phyloP scores from a whole-genome alignment of 768 basidiomycete genomes.

The Ephemerocybe angulata region DNA sequence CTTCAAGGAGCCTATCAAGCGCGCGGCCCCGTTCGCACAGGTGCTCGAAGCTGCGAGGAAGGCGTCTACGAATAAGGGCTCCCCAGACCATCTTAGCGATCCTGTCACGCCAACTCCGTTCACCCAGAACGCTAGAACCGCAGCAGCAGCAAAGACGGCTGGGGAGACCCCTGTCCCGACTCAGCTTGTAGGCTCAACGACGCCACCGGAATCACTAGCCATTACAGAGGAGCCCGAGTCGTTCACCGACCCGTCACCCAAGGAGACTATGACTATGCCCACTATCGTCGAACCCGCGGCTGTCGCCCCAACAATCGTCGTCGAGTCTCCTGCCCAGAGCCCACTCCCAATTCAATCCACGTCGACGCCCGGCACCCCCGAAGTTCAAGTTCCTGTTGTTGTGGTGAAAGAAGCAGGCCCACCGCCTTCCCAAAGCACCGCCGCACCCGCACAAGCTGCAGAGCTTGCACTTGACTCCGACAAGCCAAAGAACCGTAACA shows the following conservation, averaged over 20 bases:
- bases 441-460: neutral
- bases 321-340: constrained; percentile 1
- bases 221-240: neutral
- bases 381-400: neutral
- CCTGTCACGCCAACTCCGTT: constrained; percentile 4
- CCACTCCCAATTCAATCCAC: neutral
- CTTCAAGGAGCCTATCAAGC: constrained; percentile 15
- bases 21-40: constrained; percentile 35
- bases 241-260: neutral
- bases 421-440: too few relatives aligned
- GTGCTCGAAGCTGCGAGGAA: constrained; percentile 41
- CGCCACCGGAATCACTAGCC: neutral
- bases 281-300: neutral
- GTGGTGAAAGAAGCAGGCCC: too few relatives aligned
- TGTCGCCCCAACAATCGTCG: constrained; percentile 1
- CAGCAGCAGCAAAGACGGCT: neutral
- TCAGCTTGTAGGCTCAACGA: neutral
- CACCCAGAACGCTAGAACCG: neutral
- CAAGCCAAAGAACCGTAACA: neutral
- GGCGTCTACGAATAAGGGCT: constrained; percentile 24
- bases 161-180: neutral
- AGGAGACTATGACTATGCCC: neutral
- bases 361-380: neutral
- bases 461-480: neutral
- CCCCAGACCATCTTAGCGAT: neutral